These are phyloP conservation scores for Cardamine resedifolia DNA, from an alignment of 345 rosid genomes.

Conservation along the genomic window DNA sequence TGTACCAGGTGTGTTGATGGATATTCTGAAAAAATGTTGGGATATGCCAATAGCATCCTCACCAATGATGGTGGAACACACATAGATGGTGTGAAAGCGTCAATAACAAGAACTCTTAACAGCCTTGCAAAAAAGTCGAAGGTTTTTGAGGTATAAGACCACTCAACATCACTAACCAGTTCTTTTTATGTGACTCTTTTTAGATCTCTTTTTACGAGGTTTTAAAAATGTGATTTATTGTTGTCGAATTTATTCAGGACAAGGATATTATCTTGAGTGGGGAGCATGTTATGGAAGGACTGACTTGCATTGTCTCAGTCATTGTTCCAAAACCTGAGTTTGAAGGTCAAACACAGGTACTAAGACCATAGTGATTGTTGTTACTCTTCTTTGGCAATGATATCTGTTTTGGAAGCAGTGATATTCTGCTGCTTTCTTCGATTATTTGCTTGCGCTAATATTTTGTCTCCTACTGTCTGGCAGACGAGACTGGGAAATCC, in stretches of 20 bases:
- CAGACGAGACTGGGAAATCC: conserved; percentile 98
- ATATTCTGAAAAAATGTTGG: conserved; percentile 81
- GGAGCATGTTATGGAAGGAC: conserved; percentile 87
- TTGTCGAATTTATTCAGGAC: conserved; percentile 49
- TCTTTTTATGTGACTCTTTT: neutral
- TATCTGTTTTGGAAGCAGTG: neutral
- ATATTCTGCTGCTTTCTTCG: neutral
- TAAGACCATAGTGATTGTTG: conserved; percentile 9
- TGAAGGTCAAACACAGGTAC: conserved; percentile 97
- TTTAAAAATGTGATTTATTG: conserved; percentile 1
- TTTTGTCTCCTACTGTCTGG: conserved; percentile 25
- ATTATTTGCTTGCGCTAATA: conserved; percentile 24
- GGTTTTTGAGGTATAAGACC: conserved; percentile 49
- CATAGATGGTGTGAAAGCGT: conserved; percentile 84
- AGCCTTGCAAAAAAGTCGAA: conserved; percentile 76
- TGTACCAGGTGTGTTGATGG: conserved; percentile 81
- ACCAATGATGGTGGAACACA: conserved; percentile 95
- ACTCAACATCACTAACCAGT: conserved; percentile 5
- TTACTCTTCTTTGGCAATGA: conserved; percentile 9
- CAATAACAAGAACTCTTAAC: conserved; percentile 87
- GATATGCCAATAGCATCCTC: conserved; percentile 87
- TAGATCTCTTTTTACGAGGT: neutral
- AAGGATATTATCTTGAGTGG: conserved; percentile 75
- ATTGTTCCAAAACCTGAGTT: conserved; percentile 93
- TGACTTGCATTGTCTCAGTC: conserved; percentile 83